Percentiles rank a stretch among this genome's conserved stretches.
phyloP scores from a whole-genome alignment of 1,139 yeast species.

The Tardiomyces depauwii region DNA sequence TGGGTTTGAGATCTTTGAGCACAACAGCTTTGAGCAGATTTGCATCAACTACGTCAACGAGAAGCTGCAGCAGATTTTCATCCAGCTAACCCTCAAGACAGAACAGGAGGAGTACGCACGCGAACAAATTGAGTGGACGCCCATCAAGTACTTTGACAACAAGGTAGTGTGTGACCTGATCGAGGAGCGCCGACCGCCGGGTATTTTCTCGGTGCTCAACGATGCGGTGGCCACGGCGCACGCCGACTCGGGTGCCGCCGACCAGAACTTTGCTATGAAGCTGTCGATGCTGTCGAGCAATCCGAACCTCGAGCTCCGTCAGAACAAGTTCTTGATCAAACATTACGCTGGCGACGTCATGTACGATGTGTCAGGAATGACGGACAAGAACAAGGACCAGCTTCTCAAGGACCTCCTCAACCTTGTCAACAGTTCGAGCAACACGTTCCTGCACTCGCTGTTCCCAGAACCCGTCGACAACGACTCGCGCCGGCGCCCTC shows the following conservation, averaged over 20 bases:
- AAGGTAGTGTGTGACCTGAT: conserved; percentile 95
- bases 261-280: conserved; percentile 91
- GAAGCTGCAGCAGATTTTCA: conserved; percentile 92
- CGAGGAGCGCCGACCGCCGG: conserved; percentile 92
- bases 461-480: conserved; percentile 75
- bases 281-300: conserved; percentile 73
- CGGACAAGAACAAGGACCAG: conserved; percentile 95
- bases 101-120: conserved; percentile 96
- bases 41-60: conserved; percentile 97
- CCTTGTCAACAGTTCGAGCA: conserved; percentile 59
- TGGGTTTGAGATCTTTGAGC: conserved; percentile 96
- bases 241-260: conserved; percentile 96
- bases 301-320: conserved; percentile 83
- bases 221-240: conserved; percentile 98
- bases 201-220: conserved; percentile 90
- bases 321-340: conserved; percentile 78
- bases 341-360: conserved; percentile 99
- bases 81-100: conserved; percentile 87
- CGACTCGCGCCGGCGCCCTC: conserved; percentile 60
- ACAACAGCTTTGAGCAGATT: conserved; percentile 91
- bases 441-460: conserved; percentile 50
- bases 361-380: conserved; percentile 82
- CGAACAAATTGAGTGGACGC: conserved; percentile 96
- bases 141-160: conserved; percentile 92
- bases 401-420: conserved; percentile 81